Evolutionary conservation across 192 early-diverging fungal species (phyloP), one percentile per base, ranked within the genome.

Genomic region (Coemansia sp.): DNA sequence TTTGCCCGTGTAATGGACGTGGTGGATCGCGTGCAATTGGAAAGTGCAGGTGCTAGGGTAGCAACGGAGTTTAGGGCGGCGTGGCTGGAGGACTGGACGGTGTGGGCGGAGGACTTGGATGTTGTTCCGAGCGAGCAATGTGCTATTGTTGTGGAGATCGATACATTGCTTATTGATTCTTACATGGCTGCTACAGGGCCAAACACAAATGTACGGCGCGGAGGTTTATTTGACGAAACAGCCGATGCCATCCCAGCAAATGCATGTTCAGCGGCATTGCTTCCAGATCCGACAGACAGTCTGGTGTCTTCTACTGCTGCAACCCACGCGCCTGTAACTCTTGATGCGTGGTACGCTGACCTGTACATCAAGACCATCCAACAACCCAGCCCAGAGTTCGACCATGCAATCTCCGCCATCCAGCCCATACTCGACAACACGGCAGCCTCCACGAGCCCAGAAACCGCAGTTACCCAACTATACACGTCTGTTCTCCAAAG

Each of bases 31-130:
- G 10, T 13, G n/a, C 38, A 7, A 3, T 22, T 38, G 5, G 55
- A 7, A 19, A 10, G 8, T 8, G 20, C 18, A 9, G 18, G 8
- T 9, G 9, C 51, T 12, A 22, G 23, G 1, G 11, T 12, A 22
- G 10, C 23, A 19, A 24, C 5, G 2, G 23, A 1, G 43, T 78
- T 80, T 27, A 29, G 45, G 8, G 37, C 63, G 1, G 35, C 64
- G 1, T 80, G 77, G 77, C 62, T 80, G 0, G 77, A 80, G 57
- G 22, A 37, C 45, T 80, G 77, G 77, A 54, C 32, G 8, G 32
- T 35, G 32, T 35, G 32, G 32, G 8, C 32, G 8, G 32, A 35
- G 7, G 32, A 35, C 32, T 35, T 75, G 24, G 24, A 38, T 47
- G 38, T 74, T 14, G 43, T 47, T 3, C 59, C 65, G 4, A 22